A percentile compares a stretch with the other conserved stretches of the same genome.
These are phyloP conservation scores for Amanita thiersii DNA, from an alignment of 768 basidiomycete genomes.

Conservation along the genomic window DNA sequence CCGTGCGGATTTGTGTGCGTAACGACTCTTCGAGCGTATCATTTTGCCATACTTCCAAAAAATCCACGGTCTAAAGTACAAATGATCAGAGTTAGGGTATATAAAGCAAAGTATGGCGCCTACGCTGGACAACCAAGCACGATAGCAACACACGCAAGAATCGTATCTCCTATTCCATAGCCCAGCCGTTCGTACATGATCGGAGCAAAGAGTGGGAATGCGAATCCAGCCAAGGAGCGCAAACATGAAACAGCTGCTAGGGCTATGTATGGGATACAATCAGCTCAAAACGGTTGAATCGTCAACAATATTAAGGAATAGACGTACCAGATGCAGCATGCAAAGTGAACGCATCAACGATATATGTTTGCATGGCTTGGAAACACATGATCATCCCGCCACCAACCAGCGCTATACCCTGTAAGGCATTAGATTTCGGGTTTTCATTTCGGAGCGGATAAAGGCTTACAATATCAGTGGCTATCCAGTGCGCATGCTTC, in stretches of 20 bases:
- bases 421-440: not conserved
- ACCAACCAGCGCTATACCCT: conserved; percentile 54
- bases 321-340: conserved; percentile 58
- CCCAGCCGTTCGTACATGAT: conserved; percentile 59
- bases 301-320: not conserved
- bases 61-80: conserved; percentile 9
- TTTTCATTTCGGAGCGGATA: too few species aligned
- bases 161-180: conserved; percentile 61
- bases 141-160: conserved; percentile 53
- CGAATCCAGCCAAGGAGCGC: conserved; percentile 62
- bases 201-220: conserved; percentile 73
- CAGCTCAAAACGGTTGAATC: not conserved
- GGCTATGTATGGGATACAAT: conserved; percentile 24
- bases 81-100: not conserved
- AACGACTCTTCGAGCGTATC: conserved; percentile 7
- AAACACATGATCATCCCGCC: conserved; percentile 51
- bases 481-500: conserved; percentile 57
- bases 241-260: conserved; percentile 58
- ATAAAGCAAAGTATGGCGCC: conserved; percentile 8
- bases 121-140: conserved; percentile 41
- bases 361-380: conserved; percentile 57
- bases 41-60: conserved; percentile 9
- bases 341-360: conserved; percentile 59
- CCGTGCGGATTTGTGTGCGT: conserved; percentile 9
- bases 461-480: conserved; percentile 49